A percentile compares a stretch with the other conserved stretches of the same genome.
These are phyloP conservation scores for Mesotaenium endlicherianum DNA, from an alignment of 139 green algal genomes.

Conservation along the genomic window DNA sequence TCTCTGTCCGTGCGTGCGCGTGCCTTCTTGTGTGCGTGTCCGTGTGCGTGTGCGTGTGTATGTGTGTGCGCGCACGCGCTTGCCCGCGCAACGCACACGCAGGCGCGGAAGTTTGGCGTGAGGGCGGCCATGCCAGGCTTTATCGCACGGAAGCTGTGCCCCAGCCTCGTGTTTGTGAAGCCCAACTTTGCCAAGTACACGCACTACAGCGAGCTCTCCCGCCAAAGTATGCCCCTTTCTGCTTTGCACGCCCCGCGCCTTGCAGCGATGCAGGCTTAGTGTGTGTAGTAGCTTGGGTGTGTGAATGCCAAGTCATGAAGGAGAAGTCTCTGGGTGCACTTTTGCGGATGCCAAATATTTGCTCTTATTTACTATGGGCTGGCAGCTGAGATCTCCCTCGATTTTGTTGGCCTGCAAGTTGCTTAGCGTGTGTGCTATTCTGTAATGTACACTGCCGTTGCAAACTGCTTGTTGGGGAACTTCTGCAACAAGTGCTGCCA, in stretches of 20 bases:
- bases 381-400: too few relatives aligned
- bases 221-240: conserved; percentile 31
- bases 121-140: conserved; percentile 60
- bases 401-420: too few relatives aligned
- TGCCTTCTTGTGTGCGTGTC: neutral
- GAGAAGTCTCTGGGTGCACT: too few relatives aligned
- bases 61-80: neutral
- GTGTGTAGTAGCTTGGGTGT: neutral
- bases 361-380: too few relatives aligned
- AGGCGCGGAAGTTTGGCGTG: conserved; percentile 60
- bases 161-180: conserved; percentile 49
- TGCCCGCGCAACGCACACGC: too few relatives aligned
- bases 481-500: too few relatives aligned
- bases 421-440: too few relatives aligned
- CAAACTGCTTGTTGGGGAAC: too few relatives aligned
- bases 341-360: too few relatives aligned
- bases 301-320: neutral
- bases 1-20: neutral
- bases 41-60: neutral
- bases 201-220: conserved; percentile 17
- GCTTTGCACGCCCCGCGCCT: too few relatives aligned
- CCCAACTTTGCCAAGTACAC: conserved; percentile 57
- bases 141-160: conserved; percentile 57
- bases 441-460: too few relatives aligned
- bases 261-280: too few relatives aligned